Conservation (phyloP, 2,329 filamentous ascomycete species). For the Parastagonospora avenae region DNA sequence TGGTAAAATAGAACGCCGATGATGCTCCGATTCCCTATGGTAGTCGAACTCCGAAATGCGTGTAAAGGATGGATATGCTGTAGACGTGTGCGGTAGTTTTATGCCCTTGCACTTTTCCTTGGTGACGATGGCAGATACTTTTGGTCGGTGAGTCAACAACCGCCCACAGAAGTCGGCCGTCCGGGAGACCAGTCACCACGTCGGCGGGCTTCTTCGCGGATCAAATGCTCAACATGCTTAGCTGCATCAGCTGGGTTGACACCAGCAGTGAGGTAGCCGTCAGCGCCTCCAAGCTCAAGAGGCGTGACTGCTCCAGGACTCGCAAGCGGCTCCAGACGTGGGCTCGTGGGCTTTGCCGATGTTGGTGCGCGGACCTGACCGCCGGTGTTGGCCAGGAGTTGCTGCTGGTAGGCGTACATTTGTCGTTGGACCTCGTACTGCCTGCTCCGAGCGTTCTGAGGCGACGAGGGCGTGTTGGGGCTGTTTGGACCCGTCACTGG, state of each 20-base stretch:
- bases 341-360: conserved; percentile 51
- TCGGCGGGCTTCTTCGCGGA: conserved; percentile 51
- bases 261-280: conserved; percentile 55
- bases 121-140: conserved; percentile 7
- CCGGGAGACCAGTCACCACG: conserved; percentile 42
- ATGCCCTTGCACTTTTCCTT: conserved; percentile 4
- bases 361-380: conserved; percentile 28
- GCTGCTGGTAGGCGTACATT: conserved; percentile 56
- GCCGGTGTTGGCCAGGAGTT: conserved; percentile 43
- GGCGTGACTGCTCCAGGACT: conserved; percentile 60
- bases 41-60: conserved; percentile 14
- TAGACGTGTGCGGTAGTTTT: background rate
- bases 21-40: conserved; percentile 30
- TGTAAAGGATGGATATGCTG: conserved; percentile 2
- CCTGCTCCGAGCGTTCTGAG: conserved; percentile 46
- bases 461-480: conserved; percentile 52
- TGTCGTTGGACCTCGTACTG: conserved; percentile 57
- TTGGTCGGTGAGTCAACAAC: conserved; percentile 36
- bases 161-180: conserved; percentile 33
- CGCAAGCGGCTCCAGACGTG: conserved; percentile 55
- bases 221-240: conserved; percentile 53
- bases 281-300: conserved; percentile 53
- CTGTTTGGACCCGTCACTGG: conserved; percentile 47
- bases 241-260: conserved; percentile 45
- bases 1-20: conserved; percentile 39